A percentile compares a stretch with the other conserved stretches of the same genome.
These are phyloP conservation scores for Camellia oleifera DNA, from an alignment of 179 eudicot species.

Conservation along the genomic window DNA sequence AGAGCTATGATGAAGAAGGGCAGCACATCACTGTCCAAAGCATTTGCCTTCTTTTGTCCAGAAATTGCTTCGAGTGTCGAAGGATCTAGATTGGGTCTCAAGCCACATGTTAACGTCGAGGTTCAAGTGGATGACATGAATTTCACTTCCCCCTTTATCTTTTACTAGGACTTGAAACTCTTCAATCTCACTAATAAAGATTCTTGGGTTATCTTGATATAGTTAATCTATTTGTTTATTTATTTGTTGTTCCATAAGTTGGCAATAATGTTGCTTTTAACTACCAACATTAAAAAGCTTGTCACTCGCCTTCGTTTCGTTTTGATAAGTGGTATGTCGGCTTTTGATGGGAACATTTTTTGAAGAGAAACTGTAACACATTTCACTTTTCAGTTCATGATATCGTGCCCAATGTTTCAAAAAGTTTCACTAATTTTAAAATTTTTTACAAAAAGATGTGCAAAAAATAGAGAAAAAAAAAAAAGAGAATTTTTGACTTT, in stretches of 20 bases:
- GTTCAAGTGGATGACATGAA: slow-evolving; percentile 97
- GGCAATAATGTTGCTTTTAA: background rate
- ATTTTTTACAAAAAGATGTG: no score
- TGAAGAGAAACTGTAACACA: background rate
- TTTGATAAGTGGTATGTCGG: background rate
- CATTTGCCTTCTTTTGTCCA: slow-evolving; percentile 72
- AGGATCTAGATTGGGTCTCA: slow-evolving; percentile 28
- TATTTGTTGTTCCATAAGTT: background rate
- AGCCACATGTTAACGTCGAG: slow-evolving; percentile 57
- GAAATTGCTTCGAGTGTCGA: slow-evolving; percentile 50
- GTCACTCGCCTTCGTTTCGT: background rate
- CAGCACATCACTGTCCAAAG: slow-evolving; percentile 83
- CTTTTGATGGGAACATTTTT: background rate
- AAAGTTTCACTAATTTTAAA: no score
- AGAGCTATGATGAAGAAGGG: slow-evolving; percentile 56
- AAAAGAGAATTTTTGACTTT: no score
- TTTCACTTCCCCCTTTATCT: slow-evolving; percentile 40
- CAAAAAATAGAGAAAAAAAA: no score
- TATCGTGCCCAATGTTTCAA: background rate
- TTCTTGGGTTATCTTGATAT: background rate
- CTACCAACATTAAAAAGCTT: background rate
- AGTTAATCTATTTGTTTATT: background rate
- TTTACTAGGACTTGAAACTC: background rate
- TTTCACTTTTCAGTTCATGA: background rate
- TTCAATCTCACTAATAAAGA: background rate